phyloP scores from a whole-genome alignment of 129 eudicot species.

The Chrysanthemum lavandulifolium region DNA sequence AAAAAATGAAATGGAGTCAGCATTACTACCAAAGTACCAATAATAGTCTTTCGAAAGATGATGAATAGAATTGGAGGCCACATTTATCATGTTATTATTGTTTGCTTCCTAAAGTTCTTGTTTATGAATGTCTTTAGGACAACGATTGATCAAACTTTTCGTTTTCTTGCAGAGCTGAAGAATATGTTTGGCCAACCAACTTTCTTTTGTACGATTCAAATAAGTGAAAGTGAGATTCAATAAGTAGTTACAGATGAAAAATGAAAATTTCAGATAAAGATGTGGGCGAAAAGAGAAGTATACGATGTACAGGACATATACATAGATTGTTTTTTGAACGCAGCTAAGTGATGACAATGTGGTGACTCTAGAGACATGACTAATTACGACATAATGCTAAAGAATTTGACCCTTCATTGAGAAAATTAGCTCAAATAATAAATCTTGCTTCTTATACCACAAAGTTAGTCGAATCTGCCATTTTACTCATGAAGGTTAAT shows the following conservation, averaged over 20 bases:
- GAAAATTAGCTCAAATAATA: too few relatives aligned
- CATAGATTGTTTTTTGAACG: not conserved
- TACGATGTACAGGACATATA: not conserved
- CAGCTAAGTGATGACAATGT: not conserved
- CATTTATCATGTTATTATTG: not conserved
- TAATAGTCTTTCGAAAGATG: not conserved
- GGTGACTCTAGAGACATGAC: not conserved
- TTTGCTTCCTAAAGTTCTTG: constrained; percentile 12
- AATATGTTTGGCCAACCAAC: not conserved
- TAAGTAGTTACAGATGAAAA: constrained; percentile 10
- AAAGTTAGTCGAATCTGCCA: too few relatives aligned
- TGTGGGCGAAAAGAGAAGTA: not conserved
- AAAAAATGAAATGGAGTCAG: not conserved
- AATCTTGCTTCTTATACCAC: too few relatives aligned
- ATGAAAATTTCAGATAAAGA: not conserved
- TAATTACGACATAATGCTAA: not conserved
- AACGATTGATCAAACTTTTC: too few relatives aligned
- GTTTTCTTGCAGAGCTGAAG: not conserved
- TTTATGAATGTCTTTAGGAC: not conserved
- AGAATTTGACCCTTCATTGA: not conserved
- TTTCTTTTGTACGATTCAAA: not conserved
- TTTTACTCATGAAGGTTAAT: too few relatives aligned
- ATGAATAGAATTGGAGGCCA: not conserved
- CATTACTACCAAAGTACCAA: not conserved
- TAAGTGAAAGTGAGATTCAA: not conserved